A percentile compares a stretch with the other conserved stretches of the same genome.
Evolutionary conservation across 2,329 filamentous ascomycete genomes (phyloP).

Genomic region (Mycosphaerella arachidis): DNA sequence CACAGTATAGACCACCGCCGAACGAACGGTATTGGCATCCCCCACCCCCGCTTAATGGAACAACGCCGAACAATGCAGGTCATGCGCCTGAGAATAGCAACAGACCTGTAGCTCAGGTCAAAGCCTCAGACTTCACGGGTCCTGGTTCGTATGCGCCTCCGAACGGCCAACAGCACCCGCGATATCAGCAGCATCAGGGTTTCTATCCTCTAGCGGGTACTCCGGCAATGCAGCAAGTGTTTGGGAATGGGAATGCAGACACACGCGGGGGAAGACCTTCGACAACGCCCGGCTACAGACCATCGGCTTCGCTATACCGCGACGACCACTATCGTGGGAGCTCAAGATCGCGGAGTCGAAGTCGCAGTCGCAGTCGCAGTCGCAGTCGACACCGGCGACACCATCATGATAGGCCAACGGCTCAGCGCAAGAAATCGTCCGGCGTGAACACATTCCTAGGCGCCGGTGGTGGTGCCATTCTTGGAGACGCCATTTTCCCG

Average conservation of each 20-base stretch:
- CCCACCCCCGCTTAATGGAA: conserved; percentile 19
- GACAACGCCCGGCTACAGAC: conserved; percentile 15
- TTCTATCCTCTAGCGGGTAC: conserved; percentile 12
- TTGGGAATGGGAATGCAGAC: conserved; percentile 5
- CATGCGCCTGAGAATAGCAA: conserved; percentile 16
- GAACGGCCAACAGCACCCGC: conserved; percentile 15
- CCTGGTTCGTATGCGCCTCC: conserved; percentile 2
- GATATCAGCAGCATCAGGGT: conserved; percentile 13
- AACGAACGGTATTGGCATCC: conserved; percentile 20
- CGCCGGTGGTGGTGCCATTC: conserved; percentile 41
- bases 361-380: conserved; percentile 9
- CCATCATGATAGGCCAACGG: conserved; percentile 15
- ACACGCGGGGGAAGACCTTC: conserved; percentile 9
- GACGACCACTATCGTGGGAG: conserved; percentile 8
- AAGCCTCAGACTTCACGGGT: conserved; percentile 11
- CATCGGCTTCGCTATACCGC: conserved; percentile 15
- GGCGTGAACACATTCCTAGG: conserved; percentile 40
- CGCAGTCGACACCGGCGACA: conserved; percentile 20
- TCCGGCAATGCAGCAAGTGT: conserved; percentile 14
- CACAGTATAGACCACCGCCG: conserved; percentile 21
- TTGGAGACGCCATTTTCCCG: conserved; percentile 44
- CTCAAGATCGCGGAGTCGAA: conserved; percentile 17
- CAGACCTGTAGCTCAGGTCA: conserved; percentile 12
- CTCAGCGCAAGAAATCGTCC: conserved; percentile 20
- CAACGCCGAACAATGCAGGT: conserved; percentile 15